Evolutionary conservation across 2,329 filamentous ascomycete species (phyloP), one percentile per base, ranked within the genome.

Genomic region (Penicillium sp.): DNA sequence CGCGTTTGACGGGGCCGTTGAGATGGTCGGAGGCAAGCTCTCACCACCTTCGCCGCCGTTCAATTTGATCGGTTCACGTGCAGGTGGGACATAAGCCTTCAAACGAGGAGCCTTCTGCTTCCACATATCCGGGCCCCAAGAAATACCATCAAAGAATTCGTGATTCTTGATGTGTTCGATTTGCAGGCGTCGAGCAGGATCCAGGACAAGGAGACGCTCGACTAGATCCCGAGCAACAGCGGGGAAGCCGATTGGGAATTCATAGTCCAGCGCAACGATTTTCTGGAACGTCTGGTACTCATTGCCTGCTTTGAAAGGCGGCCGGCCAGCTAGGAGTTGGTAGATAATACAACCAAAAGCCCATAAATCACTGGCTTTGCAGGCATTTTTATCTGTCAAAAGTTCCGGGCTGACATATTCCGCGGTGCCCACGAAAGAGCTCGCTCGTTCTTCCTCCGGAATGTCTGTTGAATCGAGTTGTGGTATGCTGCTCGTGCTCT

Each of bases 281-380:
- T 97, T 99, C 71, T 99, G 94, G 68, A 99, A 99, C 0, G 94
- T 99, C 68, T 94, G 81, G 66, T 97, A 99, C 70, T 99, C 94
- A 62, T 95, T 96, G 13, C 82, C 88, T 38, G 89, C 94, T 71
- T 99, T 99, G 79, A 99, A 99, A 0, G 94, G 94, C 6, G 94
- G 94, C 54, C 94, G 81, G n/a, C 94, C 94, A n/a, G 89, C 89
- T 31, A 99, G 79, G 24, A 99, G 82, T 72, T 99, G 94, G 71
- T 95, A 99, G 58, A 99, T 85, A 63, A 99, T 99, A 76, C 94
- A 99, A 9, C 94, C 94, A 76, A 95, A 99, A 2, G 94, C 94
- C 94, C 94, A 99, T 45, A 99, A 74, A 74, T 99, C 94, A 71
- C 94, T 97, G 41, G 93, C 90, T 75, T 97, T 99, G 78, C 93